A percentile compares a stretch with the other conserved stretches of the same genome.
phyloP scores from a whole-genome alignment of 2,329 filamentous ascomycete genomes.

The Mollisiaceae sp. region DNA sequence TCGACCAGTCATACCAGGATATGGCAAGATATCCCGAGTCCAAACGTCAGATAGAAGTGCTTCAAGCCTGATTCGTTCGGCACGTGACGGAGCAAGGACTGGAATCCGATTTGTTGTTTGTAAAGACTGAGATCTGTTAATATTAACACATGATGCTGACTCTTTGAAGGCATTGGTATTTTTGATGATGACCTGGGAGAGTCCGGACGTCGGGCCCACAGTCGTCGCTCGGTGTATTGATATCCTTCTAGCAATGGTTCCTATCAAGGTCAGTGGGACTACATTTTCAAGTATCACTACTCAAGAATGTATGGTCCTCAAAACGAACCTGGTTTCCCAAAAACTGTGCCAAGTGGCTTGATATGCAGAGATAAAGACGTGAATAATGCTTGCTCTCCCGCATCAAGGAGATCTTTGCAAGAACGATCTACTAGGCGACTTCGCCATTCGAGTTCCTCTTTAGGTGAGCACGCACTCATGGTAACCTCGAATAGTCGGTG shows the following conservation, averaged over 20 bases:
- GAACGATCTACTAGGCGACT: conserved; percentile 62
- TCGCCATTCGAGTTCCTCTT: conserved; percentile 83
- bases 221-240: conserved; percentile 83
- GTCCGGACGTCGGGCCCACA: conserved; percentile 68
- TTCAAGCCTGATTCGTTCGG: conserved; percentile 80
- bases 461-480: conserved; percentile 81
- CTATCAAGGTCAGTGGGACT: conserved; percentile 43
- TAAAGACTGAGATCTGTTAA: conserved; percentile 81
- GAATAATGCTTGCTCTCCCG: conserved; percentile 56
- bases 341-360: conserved; percentile 75
- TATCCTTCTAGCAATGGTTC: conserved; percentile 67
- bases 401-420: conserved; percentile 54
- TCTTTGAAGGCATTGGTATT: conserved; percentile 77
- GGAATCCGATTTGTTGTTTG: conserved; percentile 71
- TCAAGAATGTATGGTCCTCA: neutral
- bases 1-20: conserved; percentile 76
- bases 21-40: conserved; percentile 80
- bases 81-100: conserved; percentile 74
- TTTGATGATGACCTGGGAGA: conserved; percentile 82
- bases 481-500: conserved; percentile 83
- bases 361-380: conserved; percentile 73
- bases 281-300: neutral
- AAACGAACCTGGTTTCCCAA: conserved; percentile 69
- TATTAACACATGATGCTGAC: conserved; percentile 51
- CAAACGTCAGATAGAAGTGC: conserved; percentile 77